Evolutionary conservation across 805 yeast genomes (phyloP).

Genomic region (Kuraishia piskuri): DNA sequence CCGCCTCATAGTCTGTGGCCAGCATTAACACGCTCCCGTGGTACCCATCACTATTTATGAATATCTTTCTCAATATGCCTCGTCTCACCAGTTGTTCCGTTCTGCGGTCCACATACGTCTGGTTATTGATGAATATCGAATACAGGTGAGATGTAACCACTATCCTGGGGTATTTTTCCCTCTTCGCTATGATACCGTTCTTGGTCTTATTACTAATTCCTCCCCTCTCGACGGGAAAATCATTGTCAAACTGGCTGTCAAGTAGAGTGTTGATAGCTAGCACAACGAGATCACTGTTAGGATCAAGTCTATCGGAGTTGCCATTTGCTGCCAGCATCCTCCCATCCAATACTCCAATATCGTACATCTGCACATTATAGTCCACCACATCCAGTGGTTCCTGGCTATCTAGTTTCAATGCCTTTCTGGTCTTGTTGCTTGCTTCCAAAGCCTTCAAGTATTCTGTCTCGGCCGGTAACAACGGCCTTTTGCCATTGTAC

Average conservation of each 20-base stretch:
- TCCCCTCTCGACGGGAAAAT: slow-evolving; percentile 13
- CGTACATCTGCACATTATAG: slow-evolving; percentile 1
- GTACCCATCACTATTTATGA: slow-evolving; percentile 32
- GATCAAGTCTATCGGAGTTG: background rate
- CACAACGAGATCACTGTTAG: slow-evolving; percentile 4
- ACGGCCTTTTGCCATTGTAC: background rate
- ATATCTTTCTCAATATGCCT: slow-evolving; percentile 25
- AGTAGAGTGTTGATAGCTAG: slow-evolving; percentile 12
- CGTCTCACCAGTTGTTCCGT: slow-evolving; percentile 27
- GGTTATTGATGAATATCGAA: slow-evolving; percentile 33
- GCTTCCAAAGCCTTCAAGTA: slow-evolving; percentile 1
- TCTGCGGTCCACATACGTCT: slow-evolving; percentile 42
- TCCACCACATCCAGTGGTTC: background rate
- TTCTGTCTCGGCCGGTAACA: slow-evolving; percentile 1
- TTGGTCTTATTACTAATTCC: slow-evolving; percentile 13
- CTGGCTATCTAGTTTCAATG: background rate
- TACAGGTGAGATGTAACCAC: slow-evolving; percentile 40
- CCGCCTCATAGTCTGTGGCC: slow-evolving; percentile 11
- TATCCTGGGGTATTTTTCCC: slow-evolving; percentile 25
- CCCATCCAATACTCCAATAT: background rate
- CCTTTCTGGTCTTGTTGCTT: background rate
- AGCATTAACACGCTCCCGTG: slow-evolving; percentile 31
- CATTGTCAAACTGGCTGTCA: slow-evolving; percentile 12
- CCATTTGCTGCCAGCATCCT: background rate
- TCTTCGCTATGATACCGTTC: slow-evolving; percentile 10